Conservation (phyloP, 2,329 filamentous ascomycete genomes). For the Basipetospora sp. region DNA sequence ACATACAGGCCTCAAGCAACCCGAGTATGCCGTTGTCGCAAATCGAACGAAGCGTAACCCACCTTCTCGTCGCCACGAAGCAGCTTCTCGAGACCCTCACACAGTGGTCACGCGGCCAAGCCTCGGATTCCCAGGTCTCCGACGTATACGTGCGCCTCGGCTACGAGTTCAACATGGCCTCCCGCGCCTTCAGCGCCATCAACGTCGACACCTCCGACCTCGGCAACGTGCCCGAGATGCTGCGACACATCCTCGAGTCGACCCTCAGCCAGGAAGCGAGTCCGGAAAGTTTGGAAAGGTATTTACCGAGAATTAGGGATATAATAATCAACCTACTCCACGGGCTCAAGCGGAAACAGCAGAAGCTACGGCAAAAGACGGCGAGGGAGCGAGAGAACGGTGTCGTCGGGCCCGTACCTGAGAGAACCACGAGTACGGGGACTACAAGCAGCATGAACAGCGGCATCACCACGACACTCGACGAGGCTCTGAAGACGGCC, state of each 20-base stretch:
- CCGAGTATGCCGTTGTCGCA: conserved; percentile 70
- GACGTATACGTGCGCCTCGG: conserved; percentile 95
- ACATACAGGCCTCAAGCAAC: conserved; percentile 10
- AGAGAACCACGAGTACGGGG: conserved; percentile 43
- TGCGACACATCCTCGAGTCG: conserved; percentile 83
- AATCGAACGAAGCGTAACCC: conserved; percentile 97
- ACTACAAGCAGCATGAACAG: conserved; percentile 43
- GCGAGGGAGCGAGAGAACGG: conserved; percentile 36
- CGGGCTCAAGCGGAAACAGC: conserved; percentile 91
- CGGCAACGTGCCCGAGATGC: conserved; percentile 82
- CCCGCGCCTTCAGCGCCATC: conserved; percentile 88
- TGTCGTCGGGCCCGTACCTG: conserved; percentile 23
- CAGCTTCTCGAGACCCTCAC: conserved; percentile 94
- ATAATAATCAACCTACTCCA: conserved; percentile 97
- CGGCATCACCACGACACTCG: conserved; percentile 41
- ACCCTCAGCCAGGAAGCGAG: conserved; percentile 94
- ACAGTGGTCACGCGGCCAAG: conserved; percentile 86
- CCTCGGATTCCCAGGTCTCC: conserved; percentile 87
- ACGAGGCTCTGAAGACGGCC: conserved; percentile 42
- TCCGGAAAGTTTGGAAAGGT: conserved; percentile 82
- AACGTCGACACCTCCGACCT: conserved; percentile 90
- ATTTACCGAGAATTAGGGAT: conserved; percentile 84
- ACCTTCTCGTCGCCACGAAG: conserved; percentile 93
- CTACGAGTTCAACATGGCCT: conserved; percentile 99
- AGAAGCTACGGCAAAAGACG: conserved; percentile 58